Percentiles rank a stretch among this genome's conserved stretches.
phyloP scores from a whole-genome alignment of 306 rosid species.

The Trifolium subterraneum region DNA sequence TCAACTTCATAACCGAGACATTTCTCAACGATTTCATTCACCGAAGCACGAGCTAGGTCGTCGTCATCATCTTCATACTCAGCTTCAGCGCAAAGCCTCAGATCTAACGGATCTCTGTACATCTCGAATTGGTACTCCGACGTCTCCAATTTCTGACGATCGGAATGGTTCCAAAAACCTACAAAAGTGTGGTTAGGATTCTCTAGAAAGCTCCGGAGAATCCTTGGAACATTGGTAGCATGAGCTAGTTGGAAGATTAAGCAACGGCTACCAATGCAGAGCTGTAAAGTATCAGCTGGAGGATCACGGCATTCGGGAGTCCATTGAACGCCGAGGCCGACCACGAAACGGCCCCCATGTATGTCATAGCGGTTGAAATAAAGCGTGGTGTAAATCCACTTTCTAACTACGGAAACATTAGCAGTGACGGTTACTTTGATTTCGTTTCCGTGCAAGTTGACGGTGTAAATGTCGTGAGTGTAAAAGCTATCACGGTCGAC shows the following conservation, averaged over 20 bases:
- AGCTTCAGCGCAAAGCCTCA: not conserved
- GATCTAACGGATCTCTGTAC: constrained; percentile 41
- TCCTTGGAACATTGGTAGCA: not conserved
- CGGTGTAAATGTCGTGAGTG: not conserved
- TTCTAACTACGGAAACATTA: constrained; percentile 36
- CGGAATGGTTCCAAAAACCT: constrained; percentile 47
- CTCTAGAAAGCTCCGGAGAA: constrained; percentile 40
- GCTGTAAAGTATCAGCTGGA: constrained; percentile 49
- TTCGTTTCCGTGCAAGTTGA: not conserved
- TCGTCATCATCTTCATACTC: not conserved
- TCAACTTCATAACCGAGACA: constrained; percentile 26
- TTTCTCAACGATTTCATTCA: constrained; percentile 24
- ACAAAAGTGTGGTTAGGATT: constrained; percentile 38
- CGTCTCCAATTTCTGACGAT: not conserved
- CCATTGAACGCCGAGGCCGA: constrained; percentile 62
- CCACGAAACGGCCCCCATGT: constrained; percentile 31
- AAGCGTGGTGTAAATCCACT: constrained; percentile 35
- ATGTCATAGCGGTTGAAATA: not conserved
- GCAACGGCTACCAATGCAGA: constrained; percentile 53
- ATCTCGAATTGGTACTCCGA: not conserved
- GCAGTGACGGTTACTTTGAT: constrained; percentile 20
- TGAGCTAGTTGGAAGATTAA: constrained; percentile 44
- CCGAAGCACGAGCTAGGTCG: not conserved
- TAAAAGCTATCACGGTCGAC: not conserved
- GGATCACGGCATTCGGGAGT: constrained; percentile 12